phyloP scores from a whole-genome alignment of 768 basidiomycete species.

The Tricholoma sp. region DNA sequence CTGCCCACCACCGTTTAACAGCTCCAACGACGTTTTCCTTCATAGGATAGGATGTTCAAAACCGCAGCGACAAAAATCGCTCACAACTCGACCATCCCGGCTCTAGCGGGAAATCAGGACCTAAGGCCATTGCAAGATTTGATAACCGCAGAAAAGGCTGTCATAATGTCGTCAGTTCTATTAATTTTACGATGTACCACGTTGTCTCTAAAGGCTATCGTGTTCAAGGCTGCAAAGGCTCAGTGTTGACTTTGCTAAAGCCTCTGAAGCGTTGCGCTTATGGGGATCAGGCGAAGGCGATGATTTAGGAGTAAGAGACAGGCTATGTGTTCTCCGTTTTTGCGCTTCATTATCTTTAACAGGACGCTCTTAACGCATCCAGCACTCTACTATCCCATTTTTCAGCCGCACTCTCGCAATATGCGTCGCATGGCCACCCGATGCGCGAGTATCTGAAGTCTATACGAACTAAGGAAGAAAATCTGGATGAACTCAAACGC shows the following conservation, averaged over 20 bases:
- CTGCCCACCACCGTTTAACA: too few species aligned
- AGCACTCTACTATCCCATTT: conserved; percentile 64
- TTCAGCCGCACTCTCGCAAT: conserved; percentile 59
- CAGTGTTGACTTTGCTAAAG: conserved; percentile 58
- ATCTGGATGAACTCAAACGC: conserved; percentile 69
- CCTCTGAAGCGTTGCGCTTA: conserved; percentile 62
- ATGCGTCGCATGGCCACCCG: conserved; percentile 63
- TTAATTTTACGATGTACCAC: conserved; percentile 7
- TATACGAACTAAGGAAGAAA: conserved; percentile 81
- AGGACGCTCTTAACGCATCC: conserved; percentile 77
- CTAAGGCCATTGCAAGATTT: conserved; percentile 80
- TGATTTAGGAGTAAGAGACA: conserved; percentile 60
- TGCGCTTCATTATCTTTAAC: conserved; percentile 1
- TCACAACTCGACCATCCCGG: conserved; percentile 81
- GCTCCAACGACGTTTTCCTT: neutral
- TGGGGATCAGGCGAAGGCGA: conserved; percentile 84
- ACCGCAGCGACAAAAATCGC: conserved; percentile 78
- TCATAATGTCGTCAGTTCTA: conserved; percentile 61
- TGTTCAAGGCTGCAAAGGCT: conserved; percentile 55
- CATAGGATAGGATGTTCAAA: conserved; percentile 57
- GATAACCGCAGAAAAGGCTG: conserved; percentile 83
- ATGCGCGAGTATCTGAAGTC: conserved; percentile 77
- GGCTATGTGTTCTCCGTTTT: conserved; percentile 5
- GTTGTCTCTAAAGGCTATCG: neutral
- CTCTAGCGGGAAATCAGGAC: conserved; percentile 68